Percentiles rank a stretch among this genome's conserved stretches.
phyloP scores from a whole-genome alignment of 768 basidiomycete species.

The Mycena kentingensis region DNA sequence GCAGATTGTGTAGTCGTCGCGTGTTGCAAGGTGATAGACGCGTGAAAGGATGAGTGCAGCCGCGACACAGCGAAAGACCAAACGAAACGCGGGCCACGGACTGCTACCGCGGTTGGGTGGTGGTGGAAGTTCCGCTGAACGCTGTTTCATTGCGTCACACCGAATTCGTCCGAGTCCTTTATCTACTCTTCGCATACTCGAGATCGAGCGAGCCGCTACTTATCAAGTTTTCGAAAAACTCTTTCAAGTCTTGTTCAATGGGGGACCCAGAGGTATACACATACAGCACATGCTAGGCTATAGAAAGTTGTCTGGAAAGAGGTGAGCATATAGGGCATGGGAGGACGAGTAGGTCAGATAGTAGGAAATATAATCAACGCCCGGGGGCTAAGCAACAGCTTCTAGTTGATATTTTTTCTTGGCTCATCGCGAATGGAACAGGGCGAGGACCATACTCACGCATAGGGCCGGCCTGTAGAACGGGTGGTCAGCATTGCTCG shows the following conservation, averaged over 20 bases:
- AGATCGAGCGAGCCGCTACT: too few relatives aligned
- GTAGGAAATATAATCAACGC: conserved; percentile 54
- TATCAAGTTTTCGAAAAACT: too few relatives aligned
- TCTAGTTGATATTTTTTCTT: conserved; percentile 76
- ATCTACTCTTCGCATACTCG: too few relatives aligned
- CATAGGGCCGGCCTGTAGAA: background rate
- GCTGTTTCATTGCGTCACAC: background rate
- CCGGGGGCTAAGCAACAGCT: conserved; percentile 80
- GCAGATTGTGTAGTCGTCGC: conserved; percentile 56
- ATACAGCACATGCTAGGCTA: background rate
- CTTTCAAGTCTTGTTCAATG: background rate
- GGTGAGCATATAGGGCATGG: background rate
- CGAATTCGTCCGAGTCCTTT: too few relatives aligned
- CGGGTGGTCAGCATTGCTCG: background rate
- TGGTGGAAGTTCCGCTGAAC: background rate
- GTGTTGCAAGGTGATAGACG: conserved; percentile 4
- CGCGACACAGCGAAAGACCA: conserved; percentile 5
- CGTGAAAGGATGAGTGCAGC: conserved; percentile 7
- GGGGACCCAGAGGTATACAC: background rate
- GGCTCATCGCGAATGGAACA: conserved; percentile 44
- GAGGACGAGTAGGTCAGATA: conserved; percentile 34
- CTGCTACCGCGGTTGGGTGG: too few relatives aligned
- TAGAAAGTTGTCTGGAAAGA: conserved; percentile 1
- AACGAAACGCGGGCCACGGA: conserved; percentile 5
- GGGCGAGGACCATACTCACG: conserved; percentile 6